Base-by-base conservation (phyloP, 306 rosid species). In the apple (Malus domestica) region DNA sequence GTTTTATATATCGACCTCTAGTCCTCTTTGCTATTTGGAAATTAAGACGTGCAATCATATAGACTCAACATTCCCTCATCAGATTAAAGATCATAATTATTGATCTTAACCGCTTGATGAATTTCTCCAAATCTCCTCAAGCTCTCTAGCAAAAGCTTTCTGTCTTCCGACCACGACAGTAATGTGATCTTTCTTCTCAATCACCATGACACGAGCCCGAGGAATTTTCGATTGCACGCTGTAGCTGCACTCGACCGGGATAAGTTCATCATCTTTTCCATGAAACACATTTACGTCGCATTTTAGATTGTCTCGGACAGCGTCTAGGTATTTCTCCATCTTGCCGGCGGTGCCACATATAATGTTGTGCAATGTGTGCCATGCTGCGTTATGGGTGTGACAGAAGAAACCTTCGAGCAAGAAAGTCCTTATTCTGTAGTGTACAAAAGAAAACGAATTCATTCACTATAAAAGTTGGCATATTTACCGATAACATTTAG, bases 381-480 rank as follows among this genome's bases (percentile, higher is more conserved):
- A 96, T 4, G 99, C 98, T 15, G 99, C 98, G 42, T 90, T 96
- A 68, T 96, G 99, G 0, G 99, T 96, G 78, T 96, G 99, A n/a
- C 91, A 80, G 76, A 90, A 92, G 83, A 92, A 96, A n/a, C 99
- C 99, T 76, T 92, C 98, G 7, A 88, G 81, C 86, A 96, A 83
- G 79, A 87, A 96, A 2, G 89, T 84, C 78, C 92, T 85, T 5
- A 92, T 62, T 88, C 99, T 96, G 90, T 23, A 13, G 32, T 12
- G 2, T 27, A 20, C 18, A 64, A 58, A 20, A 9, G 59, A 27
- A 72, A 10, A 40, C 19, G 5, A 22, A 20, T 30, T 16, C 4
- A 18, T 12, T 25, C 13, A 12, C 12, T 51, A 16, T 5, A 20
- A 51, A 51, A 51, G 55, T 51, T 51, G 55, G 25, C 13, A 59